These are phyloP conservation scores for Schoenoplectus tabernaemontani DNA, from an alignment of 202 grass and related monocot species.

Conservation along the genomic window DNA sequence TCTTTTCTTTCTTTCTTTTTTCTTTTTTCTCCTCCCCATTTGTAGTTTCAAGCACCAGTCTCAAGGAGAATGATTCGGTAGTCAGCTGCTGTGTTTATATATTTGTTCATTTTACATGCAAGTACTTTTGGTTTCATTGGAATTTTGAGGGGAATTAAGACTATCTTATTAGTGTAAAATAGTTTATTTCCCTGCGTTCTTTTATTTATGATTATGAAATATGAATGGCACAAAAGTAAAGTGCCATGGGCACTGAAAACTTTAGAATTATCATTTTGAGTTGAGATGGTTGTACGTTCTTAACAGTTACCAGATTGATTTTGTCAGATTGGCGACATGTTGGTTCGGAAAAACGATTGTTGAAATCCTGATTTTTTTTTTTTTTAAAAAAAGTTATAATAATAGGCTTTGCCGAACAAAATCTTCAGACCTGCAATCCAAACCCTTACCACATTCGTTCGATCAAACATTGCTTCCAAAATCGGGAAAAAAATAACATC, in stretches of 20 bases:
- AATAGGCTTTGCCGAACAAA: too few relatives aligned
- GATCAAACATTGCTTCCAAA: too few relatives aligned
- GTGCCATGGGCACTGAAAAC: neutral
- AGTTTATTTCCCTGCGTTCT: neutral
- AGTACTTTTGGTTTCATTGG: neutral
- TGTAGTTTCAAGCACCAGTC: slow-evolving; percentile 6
- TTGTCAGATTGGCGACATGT: too few relatives aligned
- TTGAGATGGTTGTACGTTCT: too few relatives aligned
- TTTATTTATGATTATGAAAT: neutral
- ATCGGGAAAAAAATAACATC: neutral
- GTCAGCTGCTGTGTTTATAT: slow-evolving; percentile 10
- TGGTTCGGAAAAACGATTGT: too few relatives aligned
- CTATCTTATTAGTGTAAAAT: neutral
- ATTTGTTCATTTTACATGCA: slow-evolving; percentile 1
- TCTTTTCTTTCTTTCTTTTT: neutral
- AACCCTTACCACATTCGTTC: too few relatives aligned
- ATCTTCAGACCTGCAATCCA: too few relatives aligned
- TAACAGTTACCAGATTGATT: too few relatives aligned
- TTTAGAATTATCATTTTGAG: too few relatives aligned
- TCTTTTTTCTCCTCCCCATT: neutral
- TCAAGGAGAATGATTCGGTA: slow-evolving; percentile 16
- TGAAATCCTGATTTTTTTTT: too few relatives aligned
- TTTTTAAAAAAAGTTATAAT: too few relatives aligned
- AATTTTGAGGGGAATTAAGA: slow-evolving; percentile 7
- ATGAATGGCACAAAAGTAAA: neutral